Percentiles rank a stretch among this genome's conserved stretches.
Conservation (phyloP, 140 eudicot genomes). For the Anethum foeniculum region DNA sequence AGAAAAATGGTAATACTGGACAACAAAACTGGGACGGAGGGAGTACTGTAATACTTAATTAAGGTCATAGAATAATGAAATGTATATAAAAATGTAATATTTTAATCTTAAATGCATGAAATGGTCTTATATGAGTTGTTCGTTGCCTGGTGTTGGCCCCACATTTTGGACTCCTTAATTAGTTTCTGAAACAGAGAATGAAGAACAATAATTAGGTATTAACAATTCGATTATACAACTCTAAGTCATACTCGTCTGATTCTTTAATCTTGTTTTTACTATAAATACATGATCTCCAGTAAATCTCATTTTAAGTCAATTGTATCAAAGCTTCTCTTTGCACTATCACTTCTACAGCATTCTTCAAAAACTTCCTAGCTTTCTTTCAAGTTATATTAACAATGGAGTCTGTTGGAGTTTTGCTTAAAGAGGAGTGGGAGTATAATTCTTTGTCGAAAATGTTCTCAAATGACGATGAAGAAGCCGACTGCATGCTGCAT, state of each 20-base stretch:
- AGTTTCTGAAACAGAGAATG: constrained; percentile 8
- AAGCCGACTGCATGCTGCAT: constrained; percentile 5
- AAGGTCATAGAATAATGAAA: background rate
- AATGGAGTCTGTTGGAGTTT: constrained; percentile 24
- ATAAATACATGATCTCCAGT: background rate
- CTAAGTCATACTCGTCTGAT: background rate
- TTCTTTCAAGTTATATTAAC: background rate
- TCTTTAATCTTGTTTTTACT: background rate
- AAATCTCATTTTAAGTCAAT: constrained; percentile 5
- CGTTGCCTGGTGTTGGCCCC: constrained; percentile 14
- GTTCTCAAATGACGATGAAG: constrained; percentile 30
- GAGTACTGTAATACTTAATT: background rate
- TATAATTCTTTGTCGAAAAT: constrained; percentile 40
- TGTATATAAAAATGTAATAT: background rate
- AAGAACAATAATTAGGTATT: constrained; percentile 15
- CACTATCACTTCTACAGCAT: background rate
- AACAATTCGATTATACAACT: constrained; percentile 1
- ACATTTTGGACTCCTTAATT: constrained; percentile 10
- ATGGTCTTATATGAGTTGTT: constrained; percentile 16
- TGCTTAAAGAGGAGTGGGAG: constrained; percentile 24
- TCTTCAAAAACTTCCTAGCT: background rate
- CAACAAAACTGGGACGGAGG: too few species aligned
- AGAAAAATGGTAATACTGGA: too few species aligned
- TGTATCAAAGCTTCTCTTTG: background rate
- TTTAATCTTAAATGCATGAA: constrained; percentile 2